Evolutionary conservation across 106 monocot species (phyloP).

Genomic region (Dioscorea dumetorum): DNA sequence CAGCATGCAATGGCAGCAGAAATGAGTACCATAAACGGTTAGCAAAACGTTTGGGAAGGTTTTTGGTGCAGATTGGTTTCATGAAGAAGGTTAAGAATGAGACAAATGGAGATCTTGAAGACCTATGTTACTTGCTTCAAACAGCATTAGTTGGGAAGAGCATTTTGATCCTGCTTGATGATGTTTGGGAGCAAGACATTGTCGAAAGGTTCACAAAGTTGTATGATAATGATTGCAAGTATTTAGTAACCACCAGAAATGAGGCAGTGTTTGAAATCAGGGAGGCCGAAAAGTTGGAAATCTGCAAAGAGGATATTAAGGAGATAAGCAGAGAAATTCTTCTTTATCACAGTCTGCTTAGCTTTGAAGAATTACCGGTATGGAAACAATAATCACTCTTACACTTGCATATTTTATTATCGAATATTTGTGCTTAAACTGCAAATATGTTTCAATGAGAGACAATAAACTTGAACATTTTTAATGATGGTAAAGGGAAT

Average conservation of each 20-base stretch:
- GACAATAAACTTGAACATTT: no score
- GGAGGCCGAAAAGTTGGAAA: slow-evolving; percentile 53
- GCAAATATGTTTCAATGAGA: no score
- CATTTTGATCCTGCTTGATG: slow-evolving; percentile 46
- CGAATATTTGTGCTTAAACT: no score
- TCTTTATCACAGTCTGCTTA: slow-evolving; percentile 40
- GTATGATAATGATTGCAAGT: slow-evolving; percentile 43
- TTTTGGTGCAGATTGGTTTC: slow-evolving; percentile 45
- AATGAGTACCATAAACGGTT: slow-evolving; percentile 41
- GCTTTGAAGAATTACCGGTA: slow-evolving; percentile 43
- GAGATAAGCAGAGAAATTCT: slow-evolving; percentile 62
- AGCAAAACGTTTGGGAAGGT: slow-evolving; percentile 20
- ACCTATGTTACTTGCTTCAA: slow-evolving; percentile 40
- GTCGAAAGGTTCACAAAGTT: slow-evolving; percentile 38
- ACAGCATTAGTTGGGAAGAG: slow-evolving; percentile 38
- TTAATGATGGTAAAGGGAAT: no score
- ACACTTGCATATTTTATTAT: no score
- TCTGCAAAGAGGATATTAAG: slow-evolving; percentile 41
- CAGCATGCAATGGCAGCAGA: slow-evolving; percentile 35
- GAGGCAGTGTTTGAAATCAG: slow-evolving; percentile 50
- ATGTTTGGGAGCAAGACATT: slow-evolving; percentile 64
- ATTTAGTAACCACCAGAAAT: slow-evolving; percentile 48
- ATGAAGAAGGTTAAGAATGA: slow-evolving; percentile 16
- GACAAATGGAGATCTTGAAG: slow-evolving; percentile 32
- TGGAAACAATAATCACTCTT: background rate